Evolutionary conservation across 2,329 filamentous ascomycete genomes (phyloP).

Genomic region (Fusarium pseudocircinatum): DNA sequence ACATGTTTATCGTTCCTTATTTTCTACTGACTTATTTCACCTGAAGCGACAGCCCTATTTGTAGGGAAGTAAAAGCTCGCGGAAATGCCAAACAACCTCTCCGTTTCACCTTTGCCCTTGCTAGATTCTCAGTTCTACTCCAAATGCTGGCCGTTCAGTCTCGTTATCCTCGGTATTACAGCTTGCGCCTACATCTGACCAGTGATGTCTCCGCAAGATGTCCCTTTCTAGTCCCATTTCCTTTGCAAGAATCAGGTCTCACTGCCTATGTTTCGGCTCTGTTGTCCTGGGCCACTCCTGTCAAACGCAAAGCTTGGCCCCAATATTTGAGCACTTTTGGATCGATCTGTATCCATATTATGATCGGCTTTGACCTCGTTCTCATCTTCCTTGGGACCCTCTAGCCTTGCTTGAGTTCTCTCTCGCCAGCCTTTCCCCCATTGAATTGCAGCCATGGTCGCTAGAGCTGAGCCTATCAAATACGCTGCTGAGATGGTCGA

Average conservation of each 20-base stretch:
- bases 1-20: background rate
- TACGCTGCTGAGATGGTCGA: slow-evolving; percentile 67
- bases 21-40: background rate
- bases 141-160: background rate
- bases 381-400: slow-evolving; percentile 17
- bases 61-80: background rate
- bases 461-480: slow-evolving; percentile 50
- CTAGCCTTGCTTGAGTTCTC: slow-evolving; percentile 43
- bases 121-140: background rate
- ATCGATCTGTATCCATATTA: background rate
- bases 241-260: slow-evolving; percentile 9
- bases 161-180: background rate
- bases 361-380: background rate
- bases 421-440: slow-evolving; percentile 55
- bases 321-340: slow-evolving; percentile 3
- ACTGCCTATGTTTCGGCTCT: slow-evolving; percentile 15
- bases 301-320: background rate
- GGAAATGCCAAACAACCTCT: background rate
- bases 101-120: background rate
- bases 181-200: background rate
- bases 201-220: background rate
- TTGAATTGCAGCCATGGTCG: slow-evolving; percentile 50
- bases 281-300: background rate
- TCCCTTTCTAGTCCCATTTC: background rate
- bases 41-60: background rate